Evolutionary conservation across 306 rosid genomes (phyloP), one percentile per base, ranked within the genome.

Genomic region (Betula pendula): DNA sequence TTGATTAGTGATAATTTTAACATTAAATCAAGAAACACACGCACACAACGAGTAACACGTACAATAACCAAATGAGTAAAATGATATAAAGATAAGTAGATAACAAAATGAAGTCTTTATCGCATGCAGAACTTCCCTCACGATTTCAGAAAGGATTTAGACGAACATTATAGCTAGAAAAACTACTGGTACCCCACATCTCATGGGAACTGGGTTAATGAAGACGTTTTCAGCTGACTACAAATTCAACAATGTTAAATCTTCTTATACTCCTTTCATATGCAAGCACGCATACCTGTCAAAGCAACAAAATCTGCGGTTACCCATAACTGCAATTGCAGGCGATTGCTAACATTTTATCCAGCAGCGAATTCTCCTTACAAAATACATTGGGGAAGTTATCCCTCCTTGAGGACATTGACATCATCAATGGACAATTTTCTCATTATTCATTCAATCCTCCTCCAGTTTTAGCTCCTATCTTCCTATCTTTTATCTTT

Each of bases 371-470:
- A 6, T 6, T 38, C 6, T 38, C 42, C 42, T 38, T 38, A 6
- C 7, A 59, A 59, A 19, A 24, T 33, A 15, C 22, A 62, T 2
- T 62, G 24, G 66, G 31, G 13, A 14, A 10, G 16, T 29, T 17
- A 33, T 35, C 44, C 44, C 24, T 16, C 43, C 68, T 15, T 15
- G 31, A 6, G 68, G 68, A 29, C 40, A 38, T 60, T 5, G 29
- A 15, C 2, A 33, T 19, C 42, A 29, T 15, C 44, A 16, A 17
- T 7, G 14, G 68, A 15, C 66, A 59, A 6, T 27, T 14, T 59
- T 59, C 35, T 59, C 42, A 38, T 38, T 59, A 14, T 29, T 59
- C 65, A 58, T 58, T 58, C 67, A 59, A 59, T 25, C 67, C 38
- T 13, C 4, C 10, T 11, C 31, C 40, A 59, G 67, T 59, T 59